Percentiles rank a stretch among this genome's conserved stretches.
These are phyloP conservation scores for Bryopsis sp. DNA, from an alignment of 139 green algal species.

Conservation along the genomic window DNA sequence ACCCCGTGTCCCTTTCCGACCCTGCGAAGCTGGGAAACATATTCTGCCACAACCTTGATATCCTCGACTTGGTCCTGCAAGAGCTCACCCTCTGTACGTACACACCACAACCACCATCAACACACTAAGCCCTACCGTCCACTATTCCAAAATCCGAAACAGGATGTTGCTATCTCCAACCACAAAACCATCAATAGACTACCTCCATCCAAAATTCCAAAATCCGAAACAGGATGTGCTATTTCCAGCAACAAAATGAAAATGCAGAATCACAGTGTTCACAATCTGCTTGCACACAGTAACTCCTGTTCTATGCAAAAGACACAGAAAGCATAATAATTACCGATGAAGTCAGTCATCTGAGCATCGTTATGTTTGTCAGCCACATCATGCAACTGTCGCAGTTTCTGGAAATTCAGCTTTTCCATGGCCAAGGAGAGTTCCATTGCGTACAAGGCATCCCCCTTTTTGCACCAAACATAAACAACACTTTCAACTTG, in stretches of 20 bases:
- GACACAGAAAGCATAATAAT: slow-evolving; percentile 17
- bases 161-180: background rate
- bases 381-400: slow-evolving; percentile 58
- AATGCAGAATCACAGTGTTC: too few relatives aligned
- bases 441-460: slow-evolving; percentile 94
- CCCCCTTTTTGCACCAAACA: slow-evolving; percentile 60
- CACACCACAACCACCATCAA: background rate
- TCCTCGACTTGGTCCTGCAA: slow-evolving; percentile 65
- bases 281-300: too few relatives aligned
- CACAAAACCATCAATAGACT: too few relatives aligned
- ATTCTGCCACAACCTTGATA: slow-evolving; percentile 75
- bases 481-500: too few relatives aligned
- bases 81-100: slow-evolving; percentile 48
- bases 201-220: too few relatives aligned
- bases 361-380: slow-evolving; percentile 62
- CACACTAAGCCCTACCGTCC: background rate
- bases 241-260: too few relatives aligned
- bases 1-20: slow-evolving; percentile 86
- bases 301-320: background rate
- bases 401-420: slow-evolving; percentile 81
- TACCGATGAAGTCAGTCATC: slow-evolving; percentile 82
- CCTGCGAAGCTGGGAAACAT: slow-evolving; percentile 77
- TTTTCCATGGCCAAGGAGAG: slow-evolving; percentile 90
- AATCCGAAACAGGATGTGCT: too few relatives aligned
- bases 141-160: slow-evolving; percentile 3